Evolutionary conservation across 257 asterid genomes (phyloP).

Genomic region (Nicotiana knightiana): DNA sequence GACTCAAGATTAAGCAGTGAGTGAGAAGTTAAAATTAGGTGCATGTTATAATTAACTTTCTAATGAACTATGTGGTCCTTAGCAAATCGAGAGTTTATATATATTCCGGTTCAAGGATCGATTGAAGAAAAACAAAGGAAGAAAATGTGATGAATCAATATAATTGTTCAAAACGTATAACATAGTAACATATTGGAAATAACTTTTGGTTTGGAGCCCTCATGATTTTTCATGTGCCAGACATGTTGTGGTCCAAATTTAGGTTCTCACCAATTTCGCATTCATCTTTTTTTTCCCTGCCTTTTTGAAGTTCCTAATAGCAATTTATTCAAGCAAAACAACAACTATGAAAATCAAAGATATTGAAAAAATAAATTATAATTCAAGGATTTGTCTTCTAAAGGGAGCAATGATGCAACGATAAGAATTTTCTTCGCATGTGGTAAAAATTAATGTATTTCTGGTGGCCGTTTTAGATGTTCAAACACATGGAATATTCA

Average conservation of each 20-base stretch:
- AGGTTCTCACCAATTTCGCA: not conserved
- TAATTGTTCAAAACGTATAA: not conserved
- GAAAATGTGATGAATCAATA: not conserved
- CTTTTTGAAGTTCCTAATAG: not conserved
- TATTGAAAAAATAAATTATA: not conserved
- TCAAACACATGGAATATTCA: too few species aligned
- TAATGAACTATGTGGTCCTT: too few species aligned
- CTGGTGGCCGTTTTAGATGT: too few species aligned
- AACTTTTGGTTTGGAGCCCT: constrained; percentile 18
- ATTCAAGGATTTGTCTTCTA: not conserved
- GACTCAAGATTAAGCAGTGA: too few species aligned
- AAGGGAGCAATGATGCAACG: too few species aligned
- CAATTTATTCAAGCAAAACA: not conserved
- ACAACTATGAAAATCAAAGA: not conserved
- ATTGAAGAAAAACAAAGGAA: not conserved
- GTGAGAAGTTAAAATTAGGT: too few species aligned
- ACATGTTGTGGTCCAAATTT: constrained; percentile 28
- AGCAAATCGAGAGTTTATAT: too few species aligned
- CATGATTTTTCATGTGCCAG: constrained; percentile 32
- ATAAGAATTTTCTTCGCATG: too few species aligned
- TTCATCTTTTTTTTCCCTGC: not conserved
- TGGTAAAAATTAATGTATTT: too few species aligned
- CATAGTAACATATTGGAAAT: constrained; percentile 1
- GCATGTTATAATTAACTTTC: too few species aligned
- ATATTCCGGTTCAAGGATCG: too few species aligned